Percentiles rank a stretch among this genome's conserved stretches.
Conservation (phyloP, 2,329 filamentous ascomycete genomes). For the Leptoxyphium fumago region DNA sequence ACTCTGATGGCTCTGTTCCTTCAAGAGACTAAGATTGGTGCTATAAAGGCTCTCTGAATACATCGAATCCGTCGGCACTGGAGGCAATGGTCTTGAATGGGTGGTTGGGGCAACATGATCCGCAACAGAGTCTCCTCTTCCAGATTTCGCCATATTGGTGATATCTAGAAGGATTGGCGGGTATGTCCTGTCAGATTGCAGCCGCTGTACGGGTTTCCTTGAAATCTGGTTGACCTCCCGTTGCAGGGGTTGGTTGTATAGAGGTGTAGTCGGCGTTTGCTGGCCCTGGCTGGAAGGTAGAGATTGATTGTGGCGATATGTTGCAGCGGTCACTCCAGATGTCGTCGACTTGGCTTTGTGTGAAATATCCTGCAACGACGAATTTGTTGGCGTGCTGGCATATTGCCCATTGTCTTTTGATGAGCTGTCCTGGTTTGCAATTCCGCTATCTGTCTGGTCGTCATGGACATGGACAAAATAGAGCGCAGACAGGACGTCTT, state of each 20-base stretch:
- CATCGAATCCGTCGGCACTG: neutral
- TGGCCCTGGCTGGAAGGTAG: no score
- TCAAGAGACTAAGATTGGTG: slow-evolving; percentile 11
- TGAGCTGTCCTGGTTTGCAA: slow-evolving; percentile 1
- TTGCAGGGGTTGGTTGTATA: no score
- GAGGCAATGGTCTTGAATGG: neutral
- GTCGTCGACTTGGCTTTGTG: no score
- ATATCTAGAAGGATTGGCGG: neutral
- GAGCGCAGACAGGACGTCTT: slow-evolving; percentile 73
- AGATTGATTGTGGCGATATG: no score
- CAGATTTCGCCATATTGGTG: neutral
- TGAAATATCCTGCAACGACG: no score
- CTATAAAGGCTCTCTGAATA: slow-evolving; percentile 5
- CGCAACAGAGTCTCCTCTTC: neutral
- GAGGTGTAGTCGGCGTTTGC: no score
- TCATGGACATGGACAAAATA: slow-evolving; percentile 76
- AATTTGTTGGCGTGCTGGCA: no score
- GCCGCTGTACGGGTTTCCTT: neutral
- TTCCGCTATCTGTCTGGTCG: slow-evolving; percentile 39
- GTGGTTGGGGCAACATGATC: neutral
- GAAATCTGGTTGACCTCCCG: no score
- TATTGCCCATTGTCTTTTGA: no score
- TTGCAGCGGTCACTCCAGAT: no score
- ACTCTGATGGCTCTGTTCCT: slow-evolving; percentile 8
- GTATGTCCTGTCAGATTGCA: neutral